These are phyloP conservation scores for Thermothelomyces thermophilus DNA, from an alignment of 2,329 filamentous ascomycete species.

Conservation along the genomic window DNA sequence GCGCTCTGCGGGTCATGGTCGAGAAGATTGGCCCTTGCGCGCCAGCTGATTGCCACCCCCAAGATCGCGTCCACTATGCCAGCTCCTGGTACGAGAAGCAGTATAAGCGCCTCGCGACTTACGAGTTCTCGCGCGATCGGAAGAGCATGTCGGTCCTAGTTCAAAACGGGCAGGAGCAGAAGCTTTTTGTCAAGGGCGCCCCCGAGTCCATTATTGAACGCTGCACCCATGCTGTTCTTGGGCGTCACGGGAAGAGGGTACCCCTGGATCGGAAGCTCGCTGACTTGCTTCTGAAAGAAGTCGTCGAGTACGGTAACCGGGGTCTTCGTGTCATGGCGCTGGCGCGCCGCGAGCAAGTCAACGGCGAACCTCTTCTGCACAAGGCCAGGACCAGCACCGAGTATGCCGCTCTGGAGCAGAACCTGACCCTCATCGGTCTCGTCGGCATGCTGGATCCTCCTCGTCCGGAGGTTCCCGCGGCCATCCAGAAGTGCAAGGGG, in stretches of 20 bases:
- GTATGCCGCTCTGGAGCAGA: slow-evolving; percentile 83
- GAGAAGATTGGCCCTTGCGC: slow-evolving; percentile 91
- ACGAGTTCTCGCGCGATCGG: slow-evolving; percentile 93
- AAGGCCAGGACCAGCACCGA: slow-evolving; percentile 76
- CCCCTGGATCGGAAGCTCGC: slow-evolving; percentile 62
- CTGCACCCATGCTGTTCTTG: slow-evolving; percentile 75
- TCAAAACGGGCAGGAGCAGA: slow-evolving; percentile 60
- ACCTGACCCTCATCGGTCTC: slow-evolving; percentile 88
- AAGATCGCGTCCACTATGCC: slow-evolving; percentile 68
- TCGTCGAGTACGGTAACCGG: slow-evolving; percentile 83
- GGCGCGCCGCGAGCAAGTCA: slow-evolving; percentile 73
- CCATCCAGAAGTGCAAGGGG: slow-evolving; percentile 82
- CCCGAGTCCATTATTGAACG: slow-evolving; percentile 91
- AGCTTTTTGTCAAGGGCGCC: slow-evolving; percentile 90
- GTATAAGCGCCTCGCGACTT: slow-evolving; percentile 72
- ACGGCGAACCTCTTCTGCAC: slow-evolving; percentile 60
- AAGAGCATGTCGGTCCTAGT: slow-evolving; percentile 99
- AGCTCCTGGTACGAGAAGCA: slow-evolving; percentile 79
- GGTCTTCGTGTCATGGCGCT: slow-evolving; percentile 93
- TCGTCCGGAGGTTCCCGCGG: slow-evolving; percentile 78
- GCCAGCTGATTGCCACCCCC: slow-evolving; percentile 42
- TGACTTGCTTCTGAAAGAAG: slow-evolving; percentile 66
- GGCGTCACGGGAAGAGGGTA: slow-evolving; percentile 70
- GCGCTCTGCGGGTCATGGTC: slow-evolving; percentile 79
- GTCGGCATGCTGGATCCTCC: slow-evolving; percentile 97